Base-by-base conservation (phyloP, 495 filamentous ascomycete genomes). In the Lepraria neglecta region DNA sequence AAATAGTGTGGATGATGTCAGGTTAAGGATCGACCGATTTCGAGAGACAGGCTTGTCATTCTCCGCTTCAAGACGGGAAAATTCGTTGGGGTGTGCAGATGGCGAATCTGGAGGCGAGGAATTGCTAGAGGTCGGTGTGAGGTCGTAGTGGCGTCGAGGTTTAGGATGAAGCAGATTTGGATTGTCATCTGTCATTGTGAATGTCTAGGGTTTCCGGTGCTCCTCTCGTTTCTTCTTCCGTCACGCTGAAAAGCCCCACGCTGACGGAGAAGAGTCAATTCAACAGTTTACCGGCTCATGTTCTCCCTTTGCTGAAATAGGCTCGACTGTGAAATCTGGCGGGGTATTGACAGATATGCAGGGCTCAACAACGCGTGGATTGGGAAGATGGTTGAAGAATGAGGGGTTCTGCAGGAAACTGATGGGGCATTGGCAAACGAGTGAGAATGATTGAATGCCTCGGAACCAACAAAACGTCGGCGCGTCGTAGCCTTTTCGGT, bases 1-100 rank as follows among this genome's bases (percentile, higher is more conserved):
- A 65, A 85, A 87, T 0, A 97, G 82, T 1, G 94, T 96, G 3
- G 89, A 89, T 15, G 88, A 85, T 31, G 91, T 96, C 56, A 97
- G 81, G 70, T 96, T 95, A 67, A 92, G 80, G 31, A 89, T 79
- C 3, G 91, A 96, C 55, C 84, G 82, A 33, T 86, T 87, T 57
- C 88, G 82, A 69, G 79, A 84, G 46, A 78, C 72, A 43, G 67
- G 69, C 15, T 42, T 42, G 7, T 57, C 68, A 64, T 31, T 73
- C 68, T 46, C 68, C 42, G 72, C 68, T 35, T 67, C 72, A 19
- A 76, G 67, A 14, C 64, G 42, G 9, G 61, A 19, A 7, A 61
- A 17, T 50, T 62, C 52, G 35, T 47, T 64, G 70, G 65, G 17
- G 28, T 75, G 72, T 57, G 75, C 76, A 60, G 74, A 70, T 9